Conservation (phyloP, 345 rosid species). For the Citrus cavaleriei region DNA sequence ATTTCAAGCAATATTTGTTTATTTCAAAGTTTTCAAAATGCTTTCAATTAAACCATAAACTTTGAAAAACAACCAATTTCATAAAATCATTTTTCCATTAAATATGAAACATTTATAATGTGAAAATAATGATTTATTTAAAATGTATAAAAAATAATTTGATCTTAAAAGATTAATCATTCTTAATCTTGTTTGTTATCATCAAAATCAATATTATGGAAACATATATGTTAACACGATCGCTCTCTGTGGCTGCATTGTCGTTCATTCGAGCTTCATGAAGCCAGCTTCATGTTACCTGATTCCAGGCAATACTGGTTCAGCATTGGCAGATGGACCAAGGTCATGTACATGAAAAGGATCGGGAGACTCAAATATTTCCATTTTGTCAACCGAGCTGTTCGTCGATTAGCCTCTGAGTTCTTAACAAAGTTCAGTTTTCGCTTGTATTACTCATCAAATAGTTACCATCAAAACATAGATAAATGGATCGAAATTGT, state of each 20-base stretch:
- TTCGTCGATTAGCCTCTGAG: background rate
- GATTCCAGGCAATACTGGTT: background rate
- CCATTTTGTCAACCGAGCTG: background rate
- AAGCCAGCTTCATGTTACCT: background rate
- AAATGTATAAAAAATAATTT: too few relatives aligned
- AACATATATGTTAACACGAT: too few relatives aligned
- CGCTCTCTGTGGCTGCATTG: background rate
- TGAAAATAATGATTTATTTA: too few relatives aligned
- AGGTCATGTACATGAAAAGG: background rate
- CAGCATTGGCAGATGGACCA: background rate
- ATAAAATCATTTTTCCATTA: too few relatives aligned
- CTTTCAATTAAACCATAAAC: too few relatives aligned
- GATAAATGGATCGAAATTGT: background rate
- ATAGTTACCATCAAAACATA: background rate
- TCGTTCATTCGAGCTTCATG: background rate
- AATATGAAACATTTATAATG: too few relatives aligned
- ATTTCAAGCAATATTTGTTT: too few relatives aligned
- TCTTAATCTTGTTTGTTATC: too few relatives aligned
- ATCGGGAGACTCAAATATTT: background rate
- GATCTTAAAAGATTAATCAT: too few relatives aligned
- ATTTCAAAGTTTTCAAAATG: too few relatives aligned
- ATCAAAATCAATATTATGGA: too few relatives aligned
- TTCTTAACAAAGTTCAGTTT: background rate
- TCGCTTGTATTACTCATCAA: background rate
- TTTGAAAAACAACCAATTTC: too few relatives aligned